Evolutionary conservation across 129 eudicot genomes (phyloP).

Genomic region (Pulicaria dysenterica): DNA sequence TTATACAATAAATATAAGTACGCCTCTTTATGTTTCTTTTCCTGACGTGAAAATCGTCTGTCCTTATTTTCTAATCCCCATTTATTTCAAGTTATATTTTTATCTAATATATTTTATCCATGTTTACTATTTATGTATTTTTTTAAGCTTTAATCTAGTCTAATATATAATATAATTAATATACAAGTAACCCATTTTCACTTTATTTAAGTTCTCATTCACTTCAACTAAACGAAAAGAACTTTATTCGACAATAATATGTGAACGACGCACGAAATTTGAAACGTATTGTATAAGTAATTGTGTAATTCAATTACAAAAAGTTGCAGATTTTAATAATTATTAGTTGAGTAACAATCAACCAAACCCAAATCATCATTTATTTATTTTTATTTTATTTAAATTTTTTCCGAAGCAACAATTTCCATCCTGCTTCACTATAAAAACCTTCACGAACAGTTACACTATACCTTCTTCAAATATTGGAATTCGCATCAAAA

Average conservation of each 20-base stretch:
- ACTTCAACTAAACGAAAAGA: slow-evolving; percentile 11
- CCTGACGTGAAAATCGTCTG: no score
- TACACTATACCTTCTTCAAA: not conserved
- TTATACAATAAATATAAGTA: no score
- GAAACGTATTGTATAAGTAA: slow-evolving; percentile 32
- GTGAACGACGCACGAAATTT: slow-evolving; percentile 2
- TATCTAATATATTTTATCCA: no score
- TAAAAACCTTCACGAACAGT: not conserved
- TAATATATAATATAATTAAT: no score
- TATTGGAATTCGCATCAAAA: slow-evolving; percentile 3
- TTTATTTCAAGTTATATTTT: no score
- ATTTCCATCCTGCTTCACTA: not conserved
- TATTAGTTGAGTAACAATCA: slow-evolving; percentile 35
- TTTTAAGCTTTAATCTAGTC: not conserved
- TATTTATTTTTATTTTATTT: not conserved
- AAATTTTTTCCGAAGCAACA: not conserved
- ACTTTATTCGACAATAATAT: slow-evolving; percentile 15
- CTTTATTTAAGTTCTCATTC: not conserved
- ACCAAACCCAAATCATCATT: slow-evolving; percentile 17
- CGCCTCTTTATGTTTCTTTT: no score
- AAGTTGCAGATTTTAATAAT: slow-evolving; percentile 24
- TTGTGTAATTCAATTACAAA: not conserved
- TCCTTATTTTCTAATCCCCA: no score
- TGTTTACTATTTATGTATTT: not conserved
- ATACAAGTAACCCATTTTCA: not conserved